Evolutionary conservation across 129 eudicot genomes (phyloP), one percentile per base, ranked within the genome.

Genomic region (Flaveria robusta): DNA sequence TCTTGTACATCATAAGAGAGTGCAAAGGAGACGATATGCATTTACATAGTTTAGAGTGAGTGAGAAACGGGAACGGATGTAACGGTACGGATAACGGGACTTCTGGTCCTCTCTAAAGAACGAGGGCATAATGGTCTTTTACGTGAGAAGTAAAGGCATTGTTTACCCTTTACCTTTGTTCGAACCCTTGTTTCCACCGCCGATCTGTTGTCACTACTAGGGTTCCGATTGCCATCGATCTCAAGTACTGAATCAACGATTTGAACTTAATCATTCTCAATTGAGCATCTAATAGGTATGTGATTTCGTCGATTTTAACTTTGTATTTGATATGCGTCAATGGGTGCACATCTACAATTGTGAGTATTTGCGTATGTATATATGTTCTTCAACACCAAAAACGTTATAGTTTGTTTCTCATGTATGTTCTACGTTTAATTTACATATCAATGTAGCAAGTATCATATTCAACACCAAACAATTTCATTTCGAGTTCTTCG

Each of bases 141-240:
- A 46, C 16, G n/a, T 3, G 16, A 47, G 16, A 3, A 47, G n/a
- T 14, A 47, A 4, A 47, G 9, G 13, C 47, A 2, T 47, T 2
- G 52, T 47, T n/a, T 51, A 13, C 14, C 27, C 23, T 5, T 29
- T 39, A 41, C 42, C 24, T n/a, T 10, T 73, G 51, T 23, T 24
- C 7, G 58, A 73, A 41, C 77, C 77, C 68, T 20, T 8, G 22
- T 45, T 6, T 16, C 54, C 78, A 10, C 59, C 18, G 23, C 23
- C 70, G n/a, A 74, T 59, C 12, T 42, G 24, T 45, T 26, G 69
- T 58, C 43, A 59, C 37, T 62, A 4, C 59, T 74, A 74, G 79
- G 71, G 79, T 62, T 74, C 5, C 29, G 29, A 31, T 72, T 13
- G 12, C 49, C 37, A 7, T 20, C 64, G 10, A 59, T 23, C 22